Conservation (phyloP, 495 filamentous ascomycete species). For the Penicillium longicatenatum region DNA sequence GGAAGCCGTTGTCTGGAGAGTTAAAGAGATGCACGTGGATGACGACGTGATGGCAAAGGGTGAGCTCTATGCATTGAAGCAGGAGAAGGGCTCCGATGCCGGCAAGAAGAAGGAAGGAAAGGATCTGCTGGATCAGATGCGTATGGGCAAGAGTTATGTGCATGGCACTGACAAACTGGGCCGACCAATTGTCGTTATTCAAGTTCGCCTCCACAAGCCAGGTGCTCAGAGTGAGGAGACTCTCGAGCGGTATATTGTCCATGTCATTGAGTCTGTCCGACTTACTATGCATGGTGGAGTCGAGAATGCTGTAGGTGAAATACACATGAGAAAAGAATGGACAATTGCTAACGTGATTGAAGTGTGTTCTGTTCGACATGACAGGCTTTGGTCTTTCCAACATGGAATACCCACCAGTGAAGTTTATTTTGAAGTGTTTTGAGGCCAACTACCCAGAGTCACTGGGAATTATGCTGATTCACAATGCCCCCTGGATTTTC, state of each 20-base stretch:
- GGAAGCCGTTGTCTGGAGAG: conserved; percentile 85
- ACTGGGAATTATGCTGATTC: conserved; percentile 81
- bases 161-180: conserved; percentile 83
- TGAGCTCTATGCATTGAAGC: conserved; percentile 64
- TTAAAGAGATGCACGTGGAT: conserved; percentile 77
- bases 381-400: conserved; percentile 88
- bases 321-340: background rate
- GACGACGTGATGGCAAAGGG: conserved; percentile 77
- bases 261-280: conserved; percentile 86
- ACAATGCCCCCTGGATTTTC: conserved; percentile 96
- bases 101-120: conserved; percentile 62
- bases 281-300: conserved; percentile 72
- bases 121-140: conserved; percentile 80
- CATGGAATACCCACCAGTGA: conserved; percentile 96
- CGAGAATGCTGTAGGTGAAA: conserved; percentile 78
- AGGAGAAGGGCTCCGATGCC: conserved; percentile 56
- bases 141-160: conserved; percentile 88
- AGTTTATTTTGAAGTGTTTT: conserved; percentile 97
- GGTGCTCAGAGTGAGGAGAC: conserved; percentile 84
- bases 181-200: conserved; percentile 79
- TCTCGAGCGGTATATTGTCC: conserved; percentile 86
- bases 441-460: conserved; percentile 96
- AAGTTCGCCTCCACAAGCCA: conserved; percentile 75
- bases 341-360: conserved; percentile 11
- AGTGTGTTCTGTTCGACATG: conserved; percentile 91